A percentile compares a stretch with the other conserved stretches of the same genome.
Evolutionary conservation across 2,329 filamentous ascomycete species (phyloP).

Genomic region (Penicillium olsonii): DNA sequence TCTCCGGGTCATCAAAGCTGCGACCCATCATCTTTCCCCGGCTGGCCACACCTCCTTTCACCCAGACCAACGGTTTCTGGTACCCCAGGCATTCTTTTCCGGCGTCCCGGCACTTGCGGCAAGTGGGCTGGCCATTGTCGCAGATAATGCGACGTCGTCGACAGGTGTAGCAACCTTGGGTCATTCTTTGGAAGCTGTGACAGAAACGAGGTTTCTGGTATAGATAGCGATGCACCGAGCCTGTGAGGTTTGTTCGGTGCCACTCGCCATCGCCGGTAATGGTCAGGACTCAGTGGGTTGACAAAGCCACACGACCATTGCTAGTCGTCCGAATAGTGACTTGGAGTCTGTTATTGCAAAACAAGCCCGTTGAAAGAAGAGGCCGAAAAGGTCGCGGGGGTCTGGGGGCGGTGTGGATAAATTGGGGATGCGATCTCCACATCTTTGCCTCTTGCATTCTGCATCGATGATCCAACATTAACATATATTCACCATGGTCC

Average conservation of each 20-base stretch:
- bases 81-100: slow-evolving; percentile 48
- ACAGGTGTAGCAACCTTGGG: slow-evolving; percentile 47
- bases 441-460: background rate
- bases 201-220: slow-evolving; percentile 3
- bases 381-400: slow-evolving; percentile 1
- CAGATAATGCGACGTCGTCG: slow-evolving; percentile 47
- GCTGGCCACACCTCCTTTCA: slow-evolving; percentile 46
- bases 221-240: slow-evolving; percentile 17
- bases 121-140: slow-evolving; percentile 45
- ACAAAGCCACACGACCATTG: slow-evolving; percentile 16
- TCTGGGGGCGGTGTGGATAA: background rate
- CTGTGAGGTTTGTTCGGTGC: slow-evolving; percentile 13
- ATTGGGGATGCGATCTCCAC: background rate
- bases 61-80: slow-evolving; percentile 45
- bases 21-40: slow-evolving; percentile 56
- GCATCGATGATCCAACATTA: background rate
- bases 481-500: slow-evolving; percentile 24
- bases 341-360: background rate
- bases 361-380: background rate
- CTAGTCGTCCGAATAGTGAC: background rate
- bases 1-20: slow-evolving; percentile 46
- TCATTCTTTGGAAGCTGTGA: slow-evolving; percentile 30
- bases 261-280: slow-evolving; percentile 24
- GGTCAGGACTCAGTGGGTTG: slow-evolving; percentile 13
- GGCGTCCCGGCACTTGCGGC: slow-evolving; percentile 45